Evolutionary conservation across 2,329 filamentous ascomycete genomes (phyloP).

Genomic region (Apiospora hydei): DNA sequence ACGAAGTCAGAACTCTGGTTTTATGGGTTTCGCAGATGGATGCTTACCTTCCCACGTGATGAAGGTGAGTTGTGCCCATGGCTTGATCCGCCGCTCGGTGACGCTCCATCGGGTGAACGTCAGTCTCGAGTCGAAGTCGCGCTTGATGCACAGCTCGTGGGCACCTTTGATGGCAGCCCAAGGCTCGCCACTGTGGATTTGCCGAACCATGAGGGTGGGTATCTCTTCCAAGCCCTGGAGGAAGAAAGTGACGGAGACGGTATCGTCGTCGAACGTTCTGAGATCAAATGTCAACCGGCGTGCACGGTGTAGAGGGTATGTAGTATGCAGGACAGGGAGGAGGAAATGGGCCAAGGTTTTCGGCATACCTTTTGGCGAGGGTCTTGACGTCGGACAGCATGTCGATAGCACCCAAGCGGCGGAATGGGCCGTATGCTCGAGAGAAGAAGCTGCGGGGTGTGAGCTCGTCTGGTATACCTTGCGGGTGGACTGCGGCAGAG

Average conservation of each 20-base stretch:
- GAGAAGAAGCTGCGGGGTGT: background rate
- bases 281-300: background rate
- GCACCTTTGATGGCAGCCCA: slow-evolving; percentile 60
- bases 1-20: background rate
- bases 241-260: slow-evolving; percentile 61
- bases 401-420: slow-evolving; percentile 50
- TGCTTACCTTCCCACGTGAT: slow-evolving; percentile 66
- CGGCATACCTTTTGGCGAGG: slow-evolving; percentile 60
- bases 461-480: background rate
- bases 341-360: background rate
- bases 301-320: background rate
- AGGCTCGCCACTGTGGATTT: slow-evolving; percentile 46
- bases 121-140: slow-evolving; percentile 54
- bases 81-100: slow-evolving; percentile 50
- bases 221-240: slow-evolving; percentile 51
- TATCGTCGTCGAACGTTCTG: slow-evolving; percentile 63
- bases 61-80: slow-evolving; percentile 64
- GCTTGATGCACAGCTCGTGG: slow-evolving; percentile 61
- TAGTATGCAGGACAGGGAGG: background rate
- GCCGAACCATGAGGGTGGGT: slow-evolving; percentile 57
- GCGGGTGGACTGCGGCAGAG: background rate
- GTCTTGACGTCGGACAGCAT: slow-evolving; percentile 58
- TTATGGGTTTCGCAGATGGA: background rate
- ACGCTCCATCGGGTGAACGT: slow-evolving; percentile 61
- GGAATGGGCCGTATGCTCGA: slow-evolving; percentile 34